Evolutionary conservation across 495 filamentous ascomycete genomes (phyloP).

Genomic region (Talaromyces wortmannii): DNA sequence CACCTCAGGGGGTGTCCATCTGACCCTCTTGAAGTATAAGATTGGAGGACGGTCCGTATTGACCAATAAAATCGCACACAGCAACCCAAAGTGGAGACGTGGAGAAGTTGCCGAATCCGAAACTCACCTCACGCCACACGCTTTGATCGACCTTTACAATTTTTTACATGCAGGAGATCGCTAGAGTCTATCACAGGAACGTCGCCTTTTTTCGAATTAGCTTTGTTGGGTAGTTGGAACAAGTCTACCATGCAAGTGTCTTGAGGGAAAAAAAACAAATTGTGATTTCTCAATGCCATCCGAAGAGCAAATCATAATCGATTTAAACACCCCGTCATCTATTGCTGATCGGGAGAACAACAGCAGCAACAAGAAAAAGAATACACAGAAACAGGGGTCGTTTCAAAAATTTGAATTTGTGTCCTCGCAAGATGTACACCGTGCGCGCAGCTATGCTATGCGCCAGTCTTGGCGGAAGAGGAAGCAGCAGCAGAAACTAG

Average conservation of each 20-base stretch:
- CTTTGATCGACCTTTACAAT: no score
- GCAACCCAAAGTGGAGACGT: no score
- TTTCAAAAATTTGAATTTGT: not conserved
- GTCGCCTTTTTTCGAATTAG: no score
- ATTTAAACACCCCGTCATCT: not conserved
- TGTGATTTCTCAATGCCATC: not conserved
- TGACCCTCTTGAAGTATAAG: no score
- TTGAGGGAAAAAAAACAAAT: not conserved
- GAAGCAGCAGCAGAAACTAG: slow-evolving; percentile 13
- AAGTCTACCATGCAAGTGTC: not conserved
- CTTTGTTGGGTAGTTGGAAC: not conserved
- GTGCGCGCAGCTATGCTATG: slow-evolving; percentile 21
- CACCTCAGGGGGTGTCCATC: no score
- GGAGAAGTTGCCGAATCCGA: no score
- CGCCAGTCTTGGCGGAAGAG: slow-evolving; percentile 14
- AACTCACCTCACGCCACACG: no score
- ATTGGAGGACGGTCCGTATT: no score
- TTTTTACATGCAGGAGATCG: no score
- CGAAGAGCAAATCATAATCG: not conserved
- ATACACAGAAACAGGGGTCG: not conserved
- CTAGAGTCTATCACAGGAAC: no score
- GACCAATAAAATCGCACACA: no score
- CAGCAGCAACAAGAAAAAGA: not conserved
- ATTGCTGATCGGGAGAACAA: not conserved
- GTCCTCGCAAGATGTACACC: not conserved